Percentiles rank a stretch among this genome's conserved stretches.
These are phyloP conservation scores for Adansonia gregorii DNA, from an alignment of 441 rosid genomes.

Conservation along the genomic window DNA sequence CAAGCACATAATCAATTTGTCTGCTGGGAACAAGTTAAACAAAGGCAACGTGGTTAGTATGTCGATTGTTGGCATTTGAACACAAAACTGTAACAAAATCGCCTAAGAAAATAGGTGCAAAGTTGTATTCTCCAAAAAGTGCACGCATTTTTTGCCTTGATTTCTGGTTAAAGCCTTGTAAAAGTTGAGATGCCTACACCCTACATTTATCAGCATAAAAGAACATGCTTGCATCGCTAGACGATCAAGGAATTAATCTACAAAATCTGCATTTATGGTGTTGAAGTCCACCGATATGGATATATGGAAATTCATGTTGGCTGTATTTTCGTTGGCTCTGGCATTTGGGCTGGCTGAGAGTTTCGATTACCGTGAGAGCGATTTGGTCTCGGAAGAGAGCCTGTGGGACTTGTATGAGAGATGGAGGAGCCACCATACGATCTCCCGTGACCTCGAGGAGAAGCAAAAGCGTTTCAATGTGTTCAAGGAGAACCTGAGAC, in stretches of 20 bases:
- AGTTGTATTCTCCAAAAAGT: slow-evolving; percentile 9
- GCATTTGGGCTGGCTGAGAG: slow-evolving; percentile 32
- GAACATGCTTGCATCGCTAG: slow-evolving; percentile 1
- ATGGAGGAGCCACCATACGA: slow-evolving; percentile 48
- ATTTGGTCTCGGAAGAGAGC: slow-evolving; percentile 38
- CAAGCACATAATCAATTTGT: slow-evolving; percentile 21
- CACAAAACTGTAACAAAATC: slow-evolving; percentile 11
- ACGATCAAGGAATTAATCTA: background rate
- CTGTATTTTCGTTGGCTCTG: slow-evolving; percentile 28
- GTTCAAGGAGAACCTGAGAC: slow-evolving; percentile 45
- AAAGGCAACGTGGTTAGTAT: slow-evolving; percentile 34
- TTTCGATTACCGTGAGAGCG: slow-evolving; percentile 37
- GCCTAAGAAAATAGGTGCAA: background rate
- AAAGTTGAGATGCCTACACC: background rate
- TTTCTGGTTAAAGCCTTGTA: slow-evolving; percentile 31
- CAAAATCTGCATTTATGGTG: background rate
- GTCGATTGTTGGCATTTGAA: background rate
- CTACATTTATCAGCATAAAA: background rate
- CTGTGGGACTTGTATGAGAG: slow-evolving; percentile 45
- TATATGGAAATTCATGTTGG: slow-evolving; percentile 14
- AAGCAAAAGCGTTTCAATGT: slow-evolving; percentile 43
- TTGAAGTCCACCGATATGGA: background rate
- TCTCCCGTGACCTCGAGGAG: slow-evolving; percentile 34
- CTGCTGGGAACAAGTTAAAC: slow-evolving; percentile 23
- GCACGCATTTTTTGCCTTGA: slow-evolving; percentile 21